Base-by-base conservation (phyloP, 495 filamentous ascomycete genomes). In the Cladorrhinum samala region DNA sequence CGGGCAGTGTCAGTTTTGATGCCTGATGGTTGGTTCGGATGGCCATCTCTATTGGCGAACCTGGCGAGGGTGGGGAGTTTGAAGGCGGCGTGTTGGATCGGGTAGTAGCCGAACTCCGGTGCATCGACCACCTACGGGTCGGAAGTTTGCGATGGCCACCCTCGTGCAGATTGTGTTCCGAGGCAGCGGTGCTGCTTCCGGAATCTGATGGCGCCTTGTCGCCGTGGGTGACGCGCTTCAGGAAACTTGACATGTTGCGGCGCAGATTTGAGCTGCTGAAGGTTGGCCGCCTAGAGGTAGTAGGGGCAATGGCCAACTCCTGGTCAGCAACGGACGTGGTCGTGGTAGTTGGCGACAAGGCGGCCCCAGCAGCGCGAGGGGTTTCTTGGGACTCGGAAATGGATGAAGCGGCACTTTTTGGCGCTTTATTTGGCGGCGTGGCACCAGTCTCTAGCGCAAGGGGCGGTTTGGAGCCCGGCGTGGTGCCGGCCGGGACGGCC, bases 81-180 rank as follows among this genome's bases (percentile, higher is more conserved):
- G 27, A 33, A 33, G 27, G 77, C 17, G 77, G 77, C 11, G 76
- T 67, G 54, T 75, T 79, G 19, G 77, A 78, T 56, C 73, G 67
- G n/a, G 75, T 78, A 19, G 75, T 76, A 49, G 59, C 55, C 52
- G 63, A 65, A 27, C 75, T 76, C 49, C 62, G 70, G 48, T 72
- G 67, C 59, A 73, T 69, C 2, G 75, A 80, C 65, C 72, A 76
- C 23, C 74, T 70, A 24, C 74, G 71, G 20, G 56, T 61, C 21
- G 60, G 61, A 25, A 44, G 40, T 49, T 67, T 67, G 7, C 58
- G 51, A 49, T 58, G 49, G 5, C 57, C 61, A 21, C 63, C 49
- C 18, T 63, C 61, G 30, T 62, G 42, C 19, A 63, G 46, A 38
- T 52, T 59, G 36, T 48, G 9, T 4, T 59, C 53, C 1, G 60